Conservation (phyloP, 2,329 filamentous ascomycete genomes). For the Xylariaceae sp. region DNA sequence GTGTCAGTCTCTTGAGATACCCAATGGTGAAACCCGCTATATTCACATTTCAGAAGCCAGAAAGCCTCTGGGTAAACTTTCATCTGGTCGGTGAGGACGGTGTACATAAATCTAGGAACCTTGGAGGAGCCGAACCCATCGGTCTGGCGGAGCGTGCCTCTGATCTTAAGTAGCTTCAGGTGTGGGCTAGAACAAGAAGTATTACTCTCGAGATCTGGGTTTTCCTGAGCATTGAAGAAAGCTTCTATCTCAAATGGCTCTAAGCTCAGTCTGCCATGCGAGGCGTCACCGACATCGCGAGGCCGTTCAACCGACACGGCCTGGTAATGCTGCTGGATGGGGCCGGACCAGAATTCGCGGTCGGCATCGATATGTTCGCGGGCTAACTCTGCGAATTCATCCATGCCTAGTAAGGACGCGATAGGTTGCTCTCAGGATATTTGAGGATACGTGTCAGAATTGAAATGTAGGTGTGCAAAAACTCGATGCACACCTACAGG, state of each 20-base stretch:
- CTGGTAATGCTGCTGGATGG: neutral
- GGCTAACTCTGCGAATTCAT: constrained; percentile 15
- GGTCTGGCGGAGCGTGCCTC: constrained; percentile 1
- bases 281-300: neutral
- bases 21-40: constrained; percentile 24
- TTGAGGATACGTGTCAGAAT: too few species aligned
- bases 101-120: constrained; percentile 10
- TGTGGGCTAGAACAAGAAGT: neutral
- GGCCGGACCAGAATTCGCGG: constrained; percentile 6
- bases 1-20: constrained; percentile 10
- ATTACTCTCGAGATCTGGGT: neutral
- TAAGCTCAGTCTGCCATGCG: neutral
- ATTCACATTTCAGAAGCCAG: constrained; percentile 21
- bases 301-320: neutral
- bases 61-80: constrained; percentile 16
- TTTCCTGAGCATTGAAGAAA: neutral
- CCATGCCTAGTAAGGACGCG: constrained; percentile 4
- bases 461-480: too few species aligned
- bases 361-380: constrained; percentile 15
- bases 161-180: neutral
- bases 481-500: too few species aligned
- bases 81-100: constrained; percentile 16
- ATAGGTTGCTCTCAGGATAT: too few species aligned
- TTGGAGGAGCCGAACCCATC: constrained; percentile 16
- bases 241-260: neutral